Percentiles rank a stretch among this genome's conserved stretches.
These are phyloP conservation scores for Gynostemma pentaphyllum DNA, from an alignment of 306 rosid genomes.

Conservation along the genomic window DNA sequence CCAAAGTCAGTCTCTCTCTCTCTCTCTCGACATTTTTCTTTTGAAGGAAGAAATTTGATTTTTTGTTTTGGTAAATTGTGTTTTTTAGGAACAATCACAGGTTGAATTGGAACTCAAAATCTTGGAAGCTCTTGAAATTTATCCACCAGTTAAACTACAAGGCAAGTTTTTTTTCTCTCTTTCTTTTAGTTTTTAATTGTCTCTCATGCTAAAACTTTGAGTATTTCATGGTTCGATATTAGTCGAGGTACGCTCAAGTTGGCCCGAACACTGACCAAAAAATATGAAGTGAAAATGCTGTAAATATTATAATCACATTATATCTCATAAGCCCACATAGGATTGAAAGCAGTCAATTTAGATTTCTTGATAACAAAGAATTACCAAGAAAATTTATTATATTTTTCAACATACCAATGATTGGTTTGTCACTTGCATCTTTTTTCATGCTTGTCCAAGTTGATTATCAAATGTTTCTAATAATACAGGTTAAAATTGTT, in stretches of 20 bases:
- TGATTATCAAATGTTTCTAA: background rate
- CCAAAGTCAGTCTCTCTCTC: conserved; percentile 40
- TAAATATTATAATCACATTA: background rate
- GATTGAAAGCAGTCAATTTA: background rate
- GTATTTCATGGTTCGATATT: background rate
- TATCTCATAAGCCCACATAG: background rate
- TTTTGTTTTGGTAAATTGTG: background rate
- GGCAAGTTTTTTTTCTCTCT: conserved; percentile 20
- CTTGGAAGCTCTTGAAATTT: conserved; percentile 70
- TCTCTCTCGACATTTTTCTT: conserved; percentile 5
- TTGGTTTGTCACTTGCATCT: too few relatives aligned
- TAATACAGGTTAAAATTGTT: background rate
- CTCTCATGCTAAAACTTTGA: background rate
- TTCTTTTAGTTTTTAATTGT: background rate
- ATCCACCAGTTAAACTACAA: conserved; percentile 66
- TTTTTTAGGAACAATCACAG: conserved; percentile 62
- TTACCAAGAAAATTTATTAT: background rate
- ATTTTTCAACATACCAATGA: background rate
- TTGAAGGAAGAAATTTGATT: background rate
- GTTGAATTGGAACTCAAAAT: conserved; percentile 78
- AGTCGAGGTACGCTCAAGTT: too few relatives aligned
- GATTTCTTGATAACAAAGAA: background rate
- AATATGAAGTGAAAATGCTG: background rate
- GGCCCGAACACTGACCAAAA: too few relatives aligned
- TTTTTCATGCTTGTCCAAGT: background rate